phyloP scores from a whole-genome alignment of 1,139 yeast genomes.

The Pichia cactophila region DNA sequence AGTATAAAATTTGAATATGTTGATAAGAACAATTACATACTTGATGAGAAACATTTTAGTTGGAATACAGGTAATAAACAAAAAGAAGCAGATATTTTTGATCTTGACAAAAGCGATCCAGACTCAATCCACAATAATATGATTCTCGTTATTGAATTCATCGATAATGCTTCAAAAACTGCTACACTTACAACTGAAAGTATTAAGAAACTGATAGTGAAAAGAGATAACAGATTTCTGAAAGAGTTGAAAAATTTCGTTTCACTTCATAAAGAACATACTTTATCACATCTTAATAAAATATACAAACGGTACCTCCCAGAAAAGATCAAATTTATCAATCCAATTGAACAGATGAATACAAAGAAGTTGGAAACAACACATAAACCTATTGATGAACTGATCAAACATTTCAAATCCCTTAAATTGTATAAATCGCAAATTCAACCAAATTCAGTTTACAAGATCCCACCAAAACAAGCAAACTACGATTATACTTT shows the following conservation, averaged over 20 bases:
- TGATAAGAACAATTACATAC: slow-evolving; percentile 57
- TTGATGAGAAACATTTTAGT: slow-evolving; percentile 41
- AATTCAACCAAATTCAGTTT: slow-evolving; percentile 41
- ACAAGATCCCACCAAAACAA: slow-evolving; percentile 36
- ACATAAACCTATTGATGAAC: slow-evolving; percentile 30
- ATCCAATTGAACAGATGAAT: slow-evolving; percentile 46
- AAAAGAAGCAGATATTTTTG: slow-evolving; percentile 43
- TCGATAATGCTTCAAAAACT: slow-evolving; percentile 34
- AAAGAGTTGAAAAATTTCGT: slow-evolving; percentile 38
- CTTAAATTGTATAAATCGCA: slow-evolving; percentile 52
- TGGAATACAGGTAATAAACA: slow-evolving; percentile 39
- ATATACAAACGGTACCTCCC: slow-evolving; percentile 41
- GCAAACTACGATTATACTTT: slow-evolving; percentile 11
- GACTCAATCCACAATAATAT: slow-evolving; percentile 32
- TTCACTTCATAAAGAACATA: slow-evolving; percentile 23
- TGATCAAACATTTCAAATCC: slow-evolving; percentile 41
- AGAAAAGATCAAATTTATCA: slow-evolving; percentile 35
- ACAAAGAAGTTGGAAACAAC: slow-evolving; percentile 17
- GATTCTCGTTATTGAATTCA: slow-evolving; percentile 66
- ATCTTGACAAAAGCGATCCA: slow-evolving; percentile 33
- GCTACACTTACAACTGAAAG: slow-evolving; percentile 31
- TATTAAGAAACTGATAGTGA: slow-evolving; percentile 52
- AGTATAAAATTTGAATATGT: slow-evolving; percentile 68
- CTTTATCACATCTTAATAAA: slow-evolving; percentile 32
- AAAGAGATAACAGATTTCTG: slow-evolving; percentile 50